Base-by-base conservation (phyloP, 1,284 basidiomycete species). In the Irpex lacteus region DNA sequence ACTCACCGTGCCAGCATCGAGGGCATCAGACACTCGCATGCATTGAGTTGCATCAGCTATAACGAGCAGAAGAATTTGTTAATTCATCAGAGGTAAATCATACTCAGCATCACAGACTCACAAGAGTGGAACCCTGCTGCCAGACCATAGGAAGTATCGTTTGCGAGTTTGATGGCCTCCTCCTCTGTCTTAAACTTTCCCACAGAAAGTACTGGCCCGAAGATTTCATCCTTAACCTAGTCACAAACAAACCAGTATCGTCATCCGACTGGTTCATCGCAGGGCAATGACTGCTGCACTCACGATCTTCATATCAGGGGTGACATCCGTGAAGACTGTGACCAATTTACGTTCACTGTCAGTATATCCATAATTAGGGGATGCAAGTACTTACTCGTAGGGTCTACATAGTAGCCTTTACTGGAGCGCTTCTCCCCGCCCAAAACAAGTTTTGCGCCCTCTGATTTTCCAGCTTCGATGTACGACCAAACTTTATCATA, bases 91-190 rank as follows among this genome's bases (percentile, higher is more conserved):
- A 52, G 21, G 37, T 19, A 3, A 56, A 15, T 34, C 50, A 9
- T 36, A 26, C 54, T 36, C 9, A 34, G 54, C 11, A 34, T 3
- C 32, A 54, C 21, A 13, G 50, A 76, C 85, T 67, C 74, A 92
- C 91, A 92, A 37, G 94, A 95, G 76, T 96, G 94, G 36, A 97
- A 78, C 11, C 92, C 95, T 3, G 95, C 95, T 18, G 91, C 95
- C 34, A 98, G 83, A 21, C 96, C 95, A 74, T 96, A 97, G 54
- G 79, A 83, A 1, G 93, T 95, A 71, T 90, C 85, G 73, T 96
- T 96, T 49, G 95, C 95, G 50, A 95, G 78, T 44, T 81, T 72
- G 69, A 97, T 85, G 1, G 85, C 92, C 70, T 94, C 90, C 63
- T 88, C 89, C 75, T 95, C 92, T 5, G 89, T 89, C 66, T 83